Evolutionary conservation across 345 rosid species (phyloP).

Genomic region (Triadica sebifera): DNA sequence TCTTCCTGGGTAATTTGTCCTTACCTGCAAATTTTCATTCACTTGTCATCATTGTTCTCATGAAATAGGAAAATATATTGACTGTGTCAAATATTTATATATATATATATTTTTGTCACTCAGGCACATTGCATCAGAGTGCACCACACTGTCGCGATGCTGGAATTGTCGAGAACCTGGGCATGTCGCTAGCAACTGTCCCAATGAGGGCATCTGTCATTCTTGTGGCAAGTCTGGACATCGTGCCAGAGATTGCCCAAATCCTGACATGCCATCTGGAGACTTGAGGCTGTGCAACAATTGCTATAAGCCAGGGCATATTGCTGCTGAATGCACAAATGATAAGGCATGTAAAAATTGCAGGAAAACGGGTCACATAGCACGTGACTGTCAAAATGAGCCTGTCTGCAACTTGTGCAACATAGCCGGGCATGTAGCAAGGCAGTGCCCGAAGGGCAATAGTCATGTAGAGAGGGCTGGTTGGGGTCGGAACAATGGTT

Average conservation of each 20-base stretch:
- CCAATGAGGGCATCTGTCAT: constrained; percentile 96
- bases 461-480: constrained; percentile 6
- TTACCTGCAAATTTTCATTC: not conserved
- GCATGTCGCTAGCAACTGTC: constrained; percentile 75
- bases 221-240: constrained; percentile 96
- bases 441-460: constrained; percentile 70
- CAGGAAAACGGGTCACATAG: constrained; percentile 85
- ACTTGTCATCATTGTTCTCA: not conserved
- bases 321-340: constrained; percentile 84
- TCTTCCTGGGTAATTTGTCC: constrained; percentile 73
- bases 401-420: constrained; percentile 82
- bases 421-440: constrained; percentile 77
- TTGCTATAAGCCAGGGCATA: constrained; percentile 92
- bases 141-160: constrained; percentile 81
- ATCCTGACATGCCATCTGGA: constrained; percentile 61
- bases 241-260: constrained; percentile 79
- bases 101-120: no score
- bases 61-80: constrained; percentile 27
- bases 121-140: constrained; percentile 94
- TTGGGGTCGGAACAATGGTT: constrained; percentile 46
- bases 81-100: no score
- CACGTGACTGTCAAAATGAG: constrained; percentile 82
- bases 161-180: constrained; percentile 98
- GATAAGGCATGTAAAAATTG: constrained; percentile 97
- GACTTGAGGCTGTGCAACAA: constrained; percentile 88